Percentiles rank a stretch among this genome's conserved stretches.
These are phyloP conservation scores for Nemania sp. DNA, from an alignment of 2,329 filamentous ascomycete genomes.

Conservation along the genomic window DNA sequence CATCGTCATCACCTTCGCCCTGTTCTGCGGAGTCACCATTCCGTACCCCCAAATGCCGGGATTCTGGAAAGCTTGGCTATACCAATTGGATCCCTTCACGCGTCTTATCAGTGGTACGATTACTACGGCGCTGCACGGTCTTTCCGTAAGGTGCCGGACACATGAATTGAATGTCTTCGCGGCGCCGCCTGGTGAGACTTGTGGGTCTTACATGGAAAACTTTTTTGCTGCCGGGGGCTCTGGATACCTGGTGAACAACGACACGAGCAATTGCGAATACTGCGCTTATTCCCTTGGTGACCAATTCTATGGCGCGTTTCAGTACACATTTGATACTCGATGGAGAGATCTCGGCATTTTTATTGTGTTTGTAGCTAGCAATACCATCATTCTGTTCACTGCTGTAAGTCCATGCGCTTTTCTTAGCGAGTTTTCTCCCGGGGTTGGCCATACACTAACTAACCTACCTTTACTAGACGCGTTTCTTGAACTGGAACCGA, in stretches of 20 bases:
- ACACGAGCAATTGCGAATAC: conserved; percentile 78
- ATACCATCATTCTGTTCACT: conserved; percentile 71
- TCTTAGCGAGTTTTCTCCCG: not conserved
- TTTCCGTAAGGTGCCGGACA: conserved; percentile 69
- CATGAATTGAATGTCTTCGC: conserved; percentile 76
- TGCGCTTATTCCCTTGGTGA: conserved; percentile 85
- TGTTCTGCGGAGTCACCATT: conserved; percentile 91
- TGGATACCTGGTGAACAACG: conserved; percentile 77
- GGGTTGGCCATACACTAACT: conserved; percentile 35
- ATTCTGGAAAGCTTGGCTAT: conserved; percentile 85
- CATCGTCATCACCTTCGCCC: conserved; percentile 82
- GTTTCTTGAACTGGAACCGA: conserved; percentile 67
- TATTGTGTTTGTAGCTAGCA: conserved; percentile 79
- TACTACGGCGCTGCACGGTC: conserved; percentile 78
- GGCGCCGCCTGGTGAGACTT: conserved; percentile 73
- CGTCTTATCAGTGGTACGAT: conserved; percentile 84
- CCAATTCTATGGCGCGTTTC: conserved; percentile 78
- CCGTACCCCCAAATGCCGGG: conserved; percentile 80
- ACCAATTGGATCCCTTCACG: conserved; percentile 86
- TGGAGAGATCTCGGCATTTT: conserved; percentile 90
- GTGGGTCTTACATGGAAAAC: conserved; percentile 78
- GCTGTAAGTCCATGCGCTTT: conserved; percentile 58
- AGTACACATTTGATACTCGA: conserved; percentile 73
- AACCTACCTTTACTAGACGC: conserved; percentile 53
- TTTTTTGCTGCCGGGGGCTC: conserved; percentile 77